Evolutionary conservation across 306 rosid species (phyloP).

Genomic region (Dicorynia guianensis): DNA sequence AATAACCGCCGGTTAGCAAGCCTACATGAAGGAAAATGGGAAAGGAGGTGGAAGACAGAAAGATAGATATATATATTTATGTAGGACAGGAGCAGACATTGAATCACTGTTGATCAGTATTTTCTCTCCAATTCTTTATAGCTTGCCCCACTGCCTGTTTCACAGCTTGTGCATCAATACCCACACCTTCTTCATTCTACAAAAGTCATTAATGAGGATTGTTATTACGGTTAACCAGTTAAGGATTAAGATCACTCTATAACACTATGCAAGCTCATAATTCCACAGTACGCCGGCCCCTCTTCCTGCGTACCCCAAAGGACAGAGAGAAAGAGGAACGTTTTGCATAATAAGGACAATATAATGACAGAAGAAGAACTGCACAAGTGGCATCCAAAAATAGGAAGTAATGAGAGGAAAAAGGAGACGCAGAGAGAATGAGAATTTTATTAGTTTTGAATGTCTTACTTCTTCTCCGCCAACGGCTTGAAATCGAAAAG

Average conservation of each 20-base stretch:
- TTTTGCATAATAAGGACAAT: no score
- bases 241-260: no score
- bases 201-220: neutral
- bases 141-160: constrained; percentile 53
- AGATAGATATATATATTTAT: neutral
- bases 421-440: neutral
- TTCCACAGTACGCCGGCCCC: neutral
- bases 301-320: neutral
- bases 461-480: constrained; percentile 70
- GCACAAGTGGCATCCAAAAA: constrained; percentile 4
- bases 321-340: neutral
- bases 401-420: neutral
- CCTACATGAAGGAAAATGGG: neutral
- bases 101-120: constrained; percentile 29
- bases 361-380: neutral
- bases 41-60: no score
- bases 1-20: neutral
- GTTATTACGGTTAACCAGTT: neutral
- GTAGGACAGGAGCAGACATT: no score
- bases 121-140: constrained; percentile 53
- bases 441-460: no score
- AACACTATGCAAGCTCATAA: neutral
- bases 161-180: constrained; percentile 54
- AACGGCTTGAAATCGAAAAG: constrained; percentile 71
- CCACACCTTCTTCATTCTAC: constrained; percentile 55